Evolutionary conservation across 164 flowering plant genomes (phyloP), one percentile per base, ranked within the genome.

Genomic region (Tetrastigma voinierianum): DNA sequence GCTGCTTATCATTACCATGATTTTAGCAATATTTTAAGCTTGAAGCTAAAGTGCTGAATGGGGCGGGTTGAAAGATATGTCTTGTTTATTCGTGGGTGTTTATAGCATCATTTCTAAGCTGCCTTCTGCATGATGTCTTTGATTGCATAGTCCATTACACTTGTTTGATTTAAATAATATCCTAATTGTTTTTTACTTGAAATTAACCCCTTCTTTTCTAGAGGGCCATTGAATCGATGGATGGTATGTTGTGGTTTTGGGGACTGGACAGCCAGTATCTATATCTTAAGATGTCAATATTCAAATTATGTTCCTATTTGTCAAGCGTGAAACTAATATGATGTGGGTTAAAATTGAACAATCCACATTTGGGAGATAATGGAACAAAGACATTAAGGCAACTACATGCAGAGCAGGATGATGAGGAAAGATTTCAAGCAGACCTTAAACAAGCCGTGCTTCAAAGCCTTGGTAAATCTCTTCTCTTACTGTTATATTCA

Each of bases 401-500:
- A 58, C 71, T 80, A 61, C 88, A 78, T 65, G 87, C 77, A 8
- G 97, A 90, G 72, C 91, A 91, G 66, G 96, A 86, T 48, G 93
- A 95, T 65, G 97, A 95, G 69, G 92, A 95, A 79, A 87, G 94
- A 66, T 95, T 90, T 73, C 96, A 90, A 82, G 93, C 98, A 66
- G 98, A 95, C 72, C 87, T 95, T 54, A 72, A 86, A 79, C 81
- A 74, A 73, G 98, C 98, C 70, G 93, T 91, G 14, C 89, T 74
- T 40, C 93, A 90, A 76, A 95, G 98, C 72, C 95, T 95, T 64
- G 98, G 98, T 95, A 81, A 66, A 57, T 44, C 2, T 60, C 51
- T 18, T 46, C 15, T 45, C 10, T 8, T n/a, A 18, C 67, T 32
- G 19, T 48, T 69, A 44, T 20, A 23, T 18, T 12, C 21, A 14